These are phyloP conservation scores for Marchantia polymorpha DNA, from an alignment of 225 moss, liverwort and hornwort genomes.

Conservation along the genomic window DNA sequence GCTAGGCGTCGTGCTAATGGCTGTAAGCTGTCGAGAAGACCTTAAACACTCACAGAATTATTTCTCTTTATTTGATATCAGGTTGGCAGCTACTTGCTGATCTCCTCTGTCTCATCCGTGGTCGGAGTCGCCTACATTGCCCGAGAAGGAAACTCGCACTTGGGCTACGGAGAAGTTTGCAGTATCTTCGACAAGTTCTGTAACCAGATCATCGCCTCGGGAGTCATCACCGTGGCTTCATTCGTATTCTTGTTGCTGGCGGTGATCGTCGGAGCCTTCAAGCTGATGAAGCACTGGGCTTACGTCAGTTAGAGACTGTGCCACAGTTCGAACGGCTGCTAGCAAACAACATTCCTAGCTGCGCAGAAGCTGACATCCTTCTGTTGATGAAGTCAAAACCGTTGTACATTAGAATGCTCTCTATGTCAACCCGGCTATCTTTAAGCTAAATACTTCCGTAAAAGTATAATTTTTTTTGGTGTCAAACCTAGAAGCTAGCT, in stretches of 20 bases:
- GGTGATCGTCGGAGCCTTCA: conserved; percentile 21
- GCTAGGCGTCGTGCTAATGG: no score
- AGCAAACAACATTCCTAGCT: neutral
- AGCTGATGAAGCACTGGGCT: conserved; percentile 25
- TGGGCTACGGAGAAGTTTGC: conserved; percentile 15
- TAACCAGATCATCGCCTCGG: conserved; percentile 22
- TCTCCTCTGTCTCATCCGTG: conserved; percentile 18
- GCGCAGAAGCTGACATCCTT: neutral
- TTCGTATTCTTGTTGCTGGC: conserved; percentile 22
- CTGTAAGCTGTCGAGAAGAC: no score
- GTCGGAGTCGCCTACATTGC: conserved; percentile 27
- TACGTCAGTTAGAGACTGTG: conserved; percentile 2
- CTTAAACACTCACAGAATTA: no score
- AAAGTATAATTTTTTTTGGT: neutral
- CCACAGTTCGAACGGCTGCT: neutral
- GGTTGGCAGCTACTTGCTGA: conserved; percentile 22
- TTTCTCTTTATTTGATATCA: neutral
- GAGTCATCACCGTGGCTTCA: conserved; percentile 24
- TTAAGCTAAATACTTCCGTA: neutral
- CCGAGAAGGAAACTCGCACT: conserved; percentile 13
- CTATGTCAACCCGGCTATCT: neutral
- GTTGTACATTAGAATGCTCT: conserved; percentile 13
- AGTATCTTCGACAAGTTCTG: conserved; percentile 16
- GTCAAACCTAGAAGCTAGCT: neutral
- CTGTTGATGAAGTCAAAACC: neutral